These are phyloP conservation scores for Pythium diclinum DNA, from an alignment of 352 stramenopile species.

Conservation along the genomic window DNA sequence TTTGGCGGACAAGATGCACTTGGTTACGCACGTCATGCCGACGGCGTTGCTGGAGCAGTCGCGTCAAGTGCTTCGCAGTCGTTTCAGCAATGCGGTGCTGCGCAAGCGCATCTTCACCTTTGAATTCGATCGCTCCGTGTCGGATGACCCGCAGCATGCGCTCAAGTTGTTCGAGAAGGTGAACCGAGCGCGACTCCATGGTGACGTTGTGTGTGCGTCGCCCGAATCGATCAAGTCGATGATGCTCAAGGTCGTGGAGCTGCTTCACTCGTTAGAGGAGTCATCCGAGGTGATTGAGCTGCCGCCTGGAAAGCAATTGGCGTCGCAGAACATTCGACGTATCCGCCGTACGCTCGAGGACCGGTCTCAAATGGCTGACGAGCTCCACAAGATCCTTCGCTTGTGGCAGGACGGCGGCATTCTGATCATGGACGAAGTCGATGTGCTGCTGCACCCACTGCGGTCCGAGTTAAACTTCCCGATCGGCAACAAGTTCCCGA, in stretches of 20 bases:
- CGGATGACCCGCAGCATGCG: constrained; percentile 61
- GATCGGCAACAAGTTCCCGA: constrained; percentile 90
- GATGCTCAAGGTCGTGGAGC: constrained; percentile 97
- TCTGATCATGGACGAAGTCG: constrained; percentile 93
- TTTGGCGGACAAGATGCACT: constrained; percentile 92
- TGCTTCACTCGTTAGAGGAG: constrained; percentile 89
- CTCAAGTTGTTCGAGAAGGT: constrained; percentile 83
- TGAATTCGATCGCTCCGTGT: constrained; percentile 95
- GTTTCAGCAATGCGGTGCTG: constrained; percentile 96
- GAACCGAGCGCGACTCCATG: constrained; percentile 83
- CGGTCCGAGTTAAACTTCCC: constrained; percentile 91
- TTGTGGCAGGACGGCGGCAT: constrained; percentile 94
- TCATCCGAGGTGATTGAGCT: constrained; percentile 70
- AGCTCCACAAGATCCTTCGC: constrained; percentile 82
- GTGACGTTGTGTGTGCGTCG: constrained; percentile 97
- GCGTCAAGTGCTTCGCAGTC: constrained; percentile 94
- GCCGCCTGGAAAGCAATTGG: constrained; percentile 38
- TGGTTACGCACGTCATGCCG: constrained; percentile 98
- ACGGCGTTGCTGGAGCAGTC: constrained; percentile 98
- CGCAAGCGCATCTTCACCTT: constrained; percentile 99
- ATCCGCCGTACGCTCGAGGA: constrained; percentile 69
- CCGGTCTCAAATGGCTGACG: constrained; percentile 87
- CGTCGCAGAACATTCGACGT: constrained; percentile 69
- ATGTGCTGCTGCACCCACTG: constrained; percentile 89
- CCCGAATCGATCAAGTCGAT: constrained; percentile 99